Base-by-base conservation (phyloP, 768 basidiomycete species). In the Lepiota venenata region DNA sequence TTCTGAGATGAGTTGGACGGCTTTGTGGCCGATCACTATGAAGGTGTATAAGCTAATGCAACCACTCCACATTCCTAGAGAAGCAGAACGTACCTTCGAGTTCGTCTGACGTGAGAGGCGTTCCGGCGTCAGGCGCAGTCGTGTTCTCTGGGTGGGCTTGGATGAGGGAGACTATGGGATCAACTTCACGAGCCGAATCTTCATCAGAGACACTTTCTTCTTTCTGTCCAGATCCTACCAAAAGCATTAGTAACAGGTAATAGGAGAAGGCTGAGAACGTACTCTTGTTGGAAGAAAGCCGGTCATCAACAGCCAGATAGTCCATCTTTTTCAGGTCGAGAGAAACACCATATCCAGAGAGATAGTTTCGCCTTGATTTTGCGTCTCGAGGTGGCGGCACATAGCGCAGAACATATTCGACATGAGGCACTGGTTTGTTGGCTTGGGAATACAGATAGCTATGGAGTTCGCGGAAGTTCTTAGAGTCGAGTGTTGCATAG, bases 321-420 rank as follows among this genome's bases (percentile, higher is more conserved):
- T 99, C 97, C 78, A 84, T 97, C 73, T 95, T 97, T 76, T 99
- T 99, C 61, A 99, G 70, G 60, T 96, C 93, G 50, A 99, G 73
- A 18, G 88, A 79, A 7, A 95, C 95, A 2, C 97, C 97, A 61
- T 93, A 99, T 4, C 96, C 96, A 2, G 88, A 84, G 7, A 99
- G 72, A 62, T 79, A 76, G 55, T 70, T 79, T 4, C 70, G 64
- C 18, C 67, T 60, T 1, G 61, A 62, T 0, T 61, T 47, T 0
- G 63, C 57, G 10, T 52, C 54, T 4, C 52, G 50, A 1, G 81
- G 74, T 2, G 81, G 74, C 2, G 87, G 84, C 3, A 80, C 71
- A 52, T 84, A 82, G n/a, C 93, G 81, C 48, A 93, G 77, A 27
- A 94, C 75, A 61, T 93, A 94, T 67, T 87, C 81, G 27, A 91